Evolutionary conservation across 768 basidiomycete genomes (phyloP), one percentile per base, ranked within the genome.

Genomic region (Leccinum ochraceum): DNA sequence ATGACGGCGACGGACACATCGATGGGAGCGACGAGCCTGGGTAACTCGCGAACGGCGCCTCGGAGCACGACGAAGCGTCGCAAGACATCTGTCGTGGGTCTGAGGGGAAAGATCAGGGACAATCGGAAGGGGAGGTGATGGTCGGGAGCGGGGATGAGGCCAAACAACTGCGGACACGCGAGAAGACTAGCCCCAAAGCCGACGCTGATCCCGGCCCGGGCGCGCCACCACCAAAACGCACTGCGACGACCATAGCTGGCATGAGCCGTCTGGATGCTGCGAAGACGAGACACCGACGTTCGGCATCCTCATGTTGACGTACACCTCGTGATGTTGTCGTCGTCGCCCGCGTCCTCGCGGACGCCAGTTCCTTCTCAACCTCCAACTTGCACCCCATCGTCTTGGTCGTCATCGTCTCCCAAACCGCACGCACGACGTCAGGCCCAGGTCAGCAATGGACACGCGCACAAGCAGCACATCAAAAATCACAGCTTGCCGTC

Each of bases 401-500:
- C n/a, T 9, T 20, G 3, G 24, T 24, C 24, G 3, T 13, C 34
- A 0, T 36, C 13, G 34, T 20, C 24, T 22, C 49, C 60, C 5
- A 70, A 63, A 34, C 60, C 51, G 13, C 13, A 13, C 34, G 34
- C 34, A 13, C 34, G 8, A 24, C 7, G n/a, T 51, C 5, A 66
- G 32, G 57, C 55, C 49, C 48, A 53, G 0, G 17, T 54, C 10
- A 13, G 30, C 14, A 72, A 72, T 4, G 68, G 72, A 4, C 67
- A 54, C 9, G 34, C 58, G 10, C 58, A 60, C 10, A 20, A 22
- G 11, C 22, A 53, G 37, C 54, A 53, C 14, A 44, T 9, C 1
- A 63, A 55, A 11, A 68, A 61, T n/a, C 66, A 66, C 44, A 87
- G 81, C 48, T 72, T 89, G 68, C 24, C 24, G 24, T 37, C 16